Evolutionary conservation across 2,329 filamentous ascomycete species (phyloP), one percentile per base, ranked within the genome.

Genomic region (Penicillium sp.): DNA sequence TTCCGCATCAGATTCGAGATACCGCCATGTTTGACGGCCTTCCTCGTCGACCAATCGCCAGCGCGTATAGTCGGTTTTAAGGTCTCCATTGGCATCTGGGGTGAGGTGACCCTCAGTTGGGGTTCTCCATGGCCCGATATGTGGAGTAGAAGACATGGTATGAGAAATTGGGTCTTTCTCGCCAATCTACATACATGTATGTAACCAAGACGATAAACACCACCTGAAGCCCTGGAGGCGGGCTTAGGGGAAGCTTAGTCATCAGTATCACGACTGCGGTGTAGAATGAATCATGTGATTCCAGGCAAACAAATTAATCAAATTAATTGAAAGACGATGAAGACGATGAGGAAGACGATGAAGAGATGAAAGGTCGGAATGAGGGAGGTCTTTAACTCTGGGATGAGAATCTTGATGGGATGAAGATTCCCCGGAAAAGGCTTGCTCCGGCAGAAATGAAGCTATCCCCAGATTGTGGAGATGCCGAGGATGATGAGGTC

Each of bases 1-100:
- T 52, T 89, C 86, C 56, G 90, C 81, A 51, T 94, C 87, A 10
- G 84, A 83, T 59, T 82, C 76, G 3, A 99, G 78, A 69, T 97
- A 99, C 67, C 94, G 89, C 94, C 94, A 99, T 48, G 90, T 96
- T 66, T 97, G 91, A 52, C 89, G 82, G 46, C 94, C 93, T 49
- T 84, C 82, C 56, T 96, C 90, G 67, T 95, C 88, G 58, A 85
- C 82, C 70, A 97, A 76, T 58, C 94, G 84, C 94, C 94, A 99
- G 73, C 89, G 82, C 8, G 85, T 82, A 61, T 84, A 84, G 73
- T 99, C 93, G 5, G 91, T 97, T 68, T 82, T 85, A 38, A 70
- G 57, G 53, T 76, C 72, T 46, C 71, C 70, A 55, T 71, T 69
- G 18, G 57, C 60, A 54, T 74, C 72, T 12, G 60, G 52, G 9